Evolutionary conservation across 441 rosid genomes (phyloP).

Genomic region (Hura crepitans): DNA sequence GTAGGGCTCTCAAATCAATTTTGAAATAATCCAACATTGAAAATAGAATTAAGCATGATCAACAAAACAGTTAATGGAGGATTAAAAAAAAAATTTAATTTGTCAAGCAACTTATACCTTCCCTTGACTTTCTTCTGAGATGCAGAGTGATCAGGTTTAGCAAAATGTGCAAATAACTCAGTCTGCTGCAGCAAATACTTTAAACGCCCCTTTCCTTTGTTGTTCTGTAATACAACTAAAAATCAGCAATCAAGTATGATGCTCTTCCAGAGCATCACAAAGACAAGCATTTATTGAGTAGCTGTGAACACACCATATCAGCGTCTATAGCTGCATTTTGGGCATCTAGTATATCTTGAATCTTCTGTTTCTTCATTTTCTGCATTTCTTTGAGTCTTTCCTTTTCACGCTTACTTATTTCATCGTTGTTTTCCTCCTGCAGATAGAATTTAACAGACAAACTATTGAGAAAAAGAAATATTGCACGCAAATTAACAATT

Average conservation of each 20-base stretch:
- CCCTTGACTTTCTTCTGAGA: constrained; percentile 77
- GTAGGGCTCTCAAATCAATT: background rate
- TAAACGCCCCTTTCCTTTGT: constrained; percentile 79
- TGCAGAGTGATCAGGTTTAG: constrained; percentile 73
- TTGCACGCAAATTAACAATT: background rate
- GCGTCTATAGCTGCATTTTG: constrained; percentile 96
- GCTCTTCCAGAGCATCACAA: background rate
- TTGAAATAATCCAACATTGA: background rate
- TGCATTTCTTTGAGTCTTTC: constrained; percentile 85
- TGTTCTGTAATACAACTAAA: constrained; percentile 52
- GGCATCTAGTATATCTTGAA: constrained; percentile 81
- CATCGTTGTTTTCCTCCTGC: constrained; percentile 53
- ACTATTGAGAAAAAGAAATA: background rate
- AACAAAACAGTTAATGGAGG: background rate
- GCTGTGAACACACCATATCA: constrained; percentile 56
- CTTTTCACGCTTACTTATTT: constrained; percentile 80
- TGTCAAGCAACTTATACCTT: constrained; percentile 43
- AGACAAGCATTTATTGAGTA: background rate
- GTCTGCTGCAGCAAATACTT: constrained; percentile 95
- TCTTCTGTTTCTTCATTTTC: constrained; percentile 76
- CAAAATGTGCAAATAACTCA: constrained; percentile 96
- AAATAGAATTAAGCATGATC: background rate
- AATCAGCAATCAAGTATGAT: constrained; percentile 13
- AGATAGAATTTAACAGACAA: background rate
- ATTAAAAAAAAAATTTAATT: background rate